A percentile compares a stretch with the other conserved stretches of the same genome.
These are phyloP conservation scores for Paraconiothyrium sp. DNA, from an alignment of 2,329 filamentous ascomycete species.

Conservation along the genomic window DNA sequence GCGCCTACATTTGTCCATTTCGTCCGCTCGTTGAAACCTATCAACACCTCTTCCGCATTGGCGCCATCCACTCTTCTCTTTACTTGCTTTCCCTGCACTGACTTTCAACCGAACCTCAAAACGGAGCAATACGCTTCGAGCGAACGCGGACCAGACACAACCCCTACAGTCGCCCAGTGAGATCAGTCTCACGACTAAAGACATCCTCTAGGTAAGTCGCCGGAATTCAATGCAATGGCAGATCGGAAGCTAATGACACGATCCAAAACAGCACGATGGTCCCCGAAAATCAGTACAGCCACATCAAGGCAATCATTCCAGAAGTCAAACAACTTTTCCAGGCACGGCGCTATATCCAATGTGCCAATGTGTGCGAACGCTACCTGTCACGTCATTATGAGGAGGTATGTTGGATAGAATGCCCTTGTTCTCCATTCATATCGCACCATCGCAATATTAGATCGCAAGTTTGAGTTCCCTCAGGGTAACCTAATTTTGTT, in stretches of 20 bases:
- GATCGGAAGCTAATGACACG: background rate
- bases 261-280: constrained; percentile 22
- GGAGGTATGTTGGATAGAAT: constrained; percentile 29
- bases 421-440: background rate
- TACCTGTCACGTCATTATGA: constrained; percentile 33
- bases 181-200: background rate
- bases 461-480: background rate
- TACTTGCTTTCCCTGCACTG: background rate
- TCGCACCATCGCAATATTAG: background rate
- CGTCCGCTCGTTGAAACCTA: background rate
- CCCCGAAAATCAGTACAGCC: constrained; percentile 27
- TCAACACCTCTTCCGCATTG: background rate
- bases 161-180: background rate
- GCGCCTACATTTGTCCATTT: background rate
- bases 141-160: background rate
- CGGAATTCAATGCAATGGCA: background rate
- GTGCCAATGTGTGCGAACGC: constrained; percentile 39
- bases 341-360: constrained; percentile 49
- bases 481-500: background rate
- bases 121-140: background rate
- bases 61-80: background rate
- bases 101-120: background rate
- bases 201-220: background rate
- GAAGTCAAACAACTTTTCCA: constrained; percentile 44
- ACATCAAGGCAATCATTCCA: constrained; percentile 37